Evolutionary conservation across 164 flowering plant genomes (phyloP).

Genomic region (Litsea cubeba): DNA sequence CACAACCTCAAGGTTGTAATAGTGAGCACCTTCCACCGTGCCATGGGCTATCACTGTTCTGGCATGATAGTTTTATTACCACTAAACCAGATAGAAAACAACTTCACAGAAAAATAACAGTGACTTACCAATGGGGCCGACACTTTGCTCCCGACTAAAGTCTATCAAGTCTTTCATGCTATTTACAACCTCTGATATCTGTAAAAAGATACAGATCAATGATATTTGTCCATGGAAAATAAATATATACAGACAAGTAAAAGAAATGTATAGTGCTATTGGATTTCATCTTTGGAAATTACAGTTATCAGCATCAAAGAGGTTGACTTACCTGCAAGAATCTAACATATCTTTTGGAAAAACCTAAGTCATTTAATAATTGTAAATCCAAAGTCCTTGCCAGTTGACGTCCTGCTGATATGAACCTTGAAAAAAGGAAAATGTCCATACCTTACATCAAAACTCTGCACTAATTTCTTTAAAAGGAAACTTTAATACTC

Average conservation of each 20-base stretch:
- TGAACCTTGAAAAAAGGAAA: slow-evolving; percentile 43
- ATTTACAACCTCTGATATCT: slow-evolving; percentile 95
- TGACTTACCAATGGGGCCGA: slow-evolving; percentile 77
- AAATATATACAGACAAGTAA: no score
- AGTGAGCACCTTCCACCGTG: no score
- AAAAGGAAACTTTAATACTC: no score
- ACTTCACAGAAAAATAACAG: no score
- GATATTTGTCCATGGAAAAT: not conserved
- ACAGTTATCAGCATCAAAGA: no score
- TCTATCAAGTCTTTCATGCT: slow-evolving; percentile 93
- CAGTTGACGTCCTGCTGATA: slow-evolving; percentile 86
- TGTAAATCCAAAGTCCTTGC: slow-evolving; percentile 77
- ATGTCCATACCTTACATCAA: not conserved
- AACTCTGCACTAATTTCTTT: no score
- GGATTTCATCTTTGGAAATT: no score
- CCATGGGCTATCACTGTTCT: no score
- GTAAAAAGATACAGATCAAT: slow-evolving; percentile 12
- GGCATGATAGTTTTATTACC: no score
- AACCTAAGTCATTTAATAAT: slow-evolving; percentile 89
- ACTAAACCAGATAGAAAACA: no score
- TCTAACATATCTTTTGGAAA: slow-evolving; percentile 92
- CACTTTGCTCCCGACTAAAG: slow-evolving; percentile 60
- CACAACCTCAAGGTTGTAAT: no score
- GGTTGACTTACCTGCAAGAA: slow-evolving; percentile 67
- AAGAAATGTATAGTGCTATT: no score